phyloP scores from a whole-genome alignment of 805 yeast genomes.

The Komagataella phaffii region DNA sequence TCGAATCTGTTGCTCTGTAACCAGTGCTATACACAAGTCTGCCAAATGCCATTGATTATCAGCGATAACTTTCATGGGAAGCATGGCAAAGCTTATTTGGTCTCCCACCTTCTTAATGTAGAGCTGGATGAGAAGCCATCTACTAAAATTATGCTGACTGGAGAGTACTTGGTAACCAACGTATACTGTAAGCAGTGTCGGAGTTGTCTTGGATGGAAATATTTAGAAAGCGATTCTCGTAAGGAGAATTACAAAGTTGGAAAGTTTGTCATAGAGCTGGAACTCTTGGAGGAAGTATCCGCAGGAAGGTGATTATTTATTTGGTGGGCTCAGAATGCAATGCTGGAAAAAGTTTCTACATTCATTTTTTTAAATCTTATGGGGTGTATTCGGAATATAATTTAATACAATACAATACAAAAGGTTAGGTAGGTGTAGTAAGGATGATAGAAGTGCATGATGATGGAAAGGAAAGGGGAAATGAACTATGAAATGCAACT shows the following conservation, averaged over 20 bases:
- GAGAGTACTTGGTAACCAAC: constrained; percentile 15
- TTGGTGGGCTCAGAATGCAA: neutral
- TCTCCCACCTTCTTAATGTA: constrained; percentile 16
- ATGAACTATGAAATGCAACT: neutral
- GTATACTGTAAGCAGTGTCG: constrained; percentile 18
- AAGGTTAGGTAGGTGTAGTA: neutral
- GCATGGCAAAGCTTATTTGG: constrained; percentile 19
- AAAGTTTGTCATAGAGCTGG: constrained; percentile 19
- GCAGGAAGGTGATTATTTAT: neutral
- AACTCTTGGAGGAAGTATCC: constrained; percentile 9
- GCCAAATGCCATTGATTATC: constrained; percentile 13
- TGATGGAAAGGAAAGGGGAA: neutral
- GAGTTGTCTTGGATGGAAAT: constrained; percentile 19
- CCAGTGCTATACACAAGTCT: constrained; percentile 20
- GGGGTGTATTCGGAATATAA: neutral
- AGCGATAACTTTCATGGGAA: constrained; percentile 19
- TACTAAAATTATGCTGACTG: constrained; percentile 18
- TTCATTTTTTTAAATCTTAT: neutral
- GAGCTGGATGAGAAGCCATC: constrained; percentile 7
- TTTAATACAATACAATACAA: neutral
- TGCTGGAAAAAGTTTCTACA: neutral
- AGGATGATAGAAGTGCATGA: neutral
- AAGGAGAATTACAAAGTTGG: constrained; percentile 19
- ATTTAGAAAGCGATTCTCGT: constrained; percentile 14
- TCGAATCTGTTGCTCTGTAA: constrained; percentile 10